A percentile compares a stretch with the other conserved stretches of the same genome.
Conservation (phyloP, 306 rosid genomes). For the Lagenaria siceraria region DNA sequence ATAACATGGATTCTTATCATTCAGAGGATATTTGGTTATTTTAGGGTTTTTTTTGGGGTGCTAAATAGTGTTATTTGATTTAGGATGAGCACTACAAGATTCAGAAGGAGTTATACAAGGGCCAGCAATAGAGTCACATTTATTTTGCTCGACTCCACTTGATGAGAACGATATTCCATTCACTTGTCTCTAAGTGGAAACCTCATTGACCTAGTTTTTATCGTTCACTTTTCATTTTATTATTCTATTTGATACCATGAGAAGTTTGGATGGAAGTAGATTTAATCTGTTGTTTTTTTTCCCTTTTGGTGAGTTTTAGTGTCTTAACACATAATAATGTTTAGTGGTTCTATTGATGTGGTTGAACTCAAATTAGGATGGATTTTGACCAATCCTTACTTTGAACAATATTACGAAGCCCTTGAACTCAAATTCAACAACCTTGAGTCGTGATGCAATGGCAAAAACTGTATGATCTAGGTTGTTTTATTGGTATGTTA, state of each 20-base stretch:
- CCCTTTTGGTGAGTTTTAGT: not conserved
- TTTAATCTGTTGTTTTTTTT: not conserved
- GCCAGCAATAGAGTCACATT: conserved; percentile 85
- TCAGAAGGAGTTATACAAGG: conserved; percentile 53
- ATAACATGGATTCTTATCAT: too few relatives aligned
- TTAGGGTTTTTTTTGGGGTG: too few relatives aligned
- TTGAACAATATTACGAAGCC: conserved; percentile 50
- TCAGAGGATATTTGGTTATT: too few relatives aligned
- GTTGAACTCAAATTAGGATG: not conserved
- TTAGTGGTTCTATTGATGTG: not conserved
- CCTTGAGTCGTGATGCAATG: conserved; percentile 71
- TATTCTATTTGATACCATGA: not conserved
- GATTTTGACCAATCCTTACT: not conserved
- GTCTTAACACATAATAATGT: not conserved
- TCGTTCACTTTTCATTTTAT: not conserved
- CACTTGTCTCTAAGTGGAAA: conserved; percentile 60
- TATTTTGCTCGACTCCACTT: conserved; percentile 77
- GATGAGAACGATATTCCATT: conserved; percentile 63
- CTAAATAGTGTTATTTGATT: not conserved
- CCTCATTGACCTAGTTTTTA: conserved; percentile 51
- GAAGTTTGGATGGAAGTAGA: too few relatives aligned
- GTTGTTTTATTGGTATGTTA: conserved; percentile 66
- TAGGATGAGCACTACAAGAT: conserved; percentile 60
- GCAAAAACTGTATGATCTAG: conserved; percentile 66
- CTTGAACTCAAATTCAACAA: conserved; percentile 53